Evolutionary conservation across 257 asterid species (phyloP).

Genomic region (Fraxinus excelsior): DNA sequence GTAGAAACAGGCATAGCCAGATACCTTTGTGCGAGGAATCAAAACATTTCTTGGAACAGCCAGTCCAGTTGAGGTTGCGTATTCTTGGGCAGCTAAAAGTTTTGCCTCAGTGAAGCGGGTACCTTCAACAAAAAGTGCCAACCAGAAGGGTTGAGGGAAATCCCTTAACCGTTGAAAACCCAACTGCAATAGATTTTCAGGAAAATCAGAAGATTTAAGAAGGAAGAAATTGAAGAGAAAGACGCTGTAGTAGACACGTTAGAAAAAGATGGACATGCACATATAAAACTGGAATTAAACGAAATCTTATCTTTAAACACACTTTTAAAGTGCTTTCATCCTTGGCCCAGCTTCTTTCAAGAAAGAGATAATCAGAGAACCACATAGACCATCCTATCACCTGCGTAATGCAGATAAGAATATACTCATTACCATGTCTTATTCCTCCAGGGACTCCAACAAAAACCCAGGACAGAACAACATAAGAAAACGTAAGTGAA

Average conservation of each 20-base stretch:
- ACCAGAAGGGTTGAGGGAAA: conserved; percentile 89
- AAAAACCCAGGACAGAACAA: conserved; percentile 9
- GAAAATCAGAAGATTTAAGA: conserved; percentile 17
- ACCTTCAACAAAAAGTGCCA: conserved; percentile 96
- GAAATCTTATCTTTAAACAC: conserved; percentile 19
- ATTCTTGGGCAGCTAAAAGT: conserved; percentile 95
- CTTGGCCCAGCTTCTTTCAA: conserved; percentile 96
- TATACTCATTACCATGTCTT: background rate
- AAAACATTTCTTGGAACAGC: conserved; percentile 91
- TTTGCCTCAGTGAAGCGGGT: conserved; percentile 95
- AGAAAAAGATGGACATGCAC: background rate
- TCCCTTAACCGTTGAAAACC: conserved; percentile 70
- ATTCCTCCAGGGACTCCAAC: conserved; percentile 23
- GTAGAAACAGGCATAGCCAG: conserved; percentile 17
- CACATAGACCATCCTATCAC: conserved; percentile 99
- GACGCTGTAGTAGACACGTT: background rate
- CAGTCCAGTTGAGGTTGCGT: conserved; percentile 75
- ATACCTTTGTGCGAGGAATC: conserved; percentile 97
- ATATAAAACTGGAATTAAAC: background rate
- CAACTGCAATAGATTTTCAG: conserved; percentile 51
- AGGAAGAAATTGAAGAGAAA: conserved; percentile 12
- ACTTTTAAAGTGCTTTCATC: conserved; percentile 92
- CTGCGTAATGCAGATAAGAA: conserved; percentile 45
- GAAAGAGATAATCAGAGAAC: conserved; percentile 94
- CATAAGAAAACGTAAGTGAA: conserved; percentile 3